phyloP scores from a whole-genome alignment of 2,329 filamentous ascomycete species.

The Talaromyces rugulosus region DNA sequence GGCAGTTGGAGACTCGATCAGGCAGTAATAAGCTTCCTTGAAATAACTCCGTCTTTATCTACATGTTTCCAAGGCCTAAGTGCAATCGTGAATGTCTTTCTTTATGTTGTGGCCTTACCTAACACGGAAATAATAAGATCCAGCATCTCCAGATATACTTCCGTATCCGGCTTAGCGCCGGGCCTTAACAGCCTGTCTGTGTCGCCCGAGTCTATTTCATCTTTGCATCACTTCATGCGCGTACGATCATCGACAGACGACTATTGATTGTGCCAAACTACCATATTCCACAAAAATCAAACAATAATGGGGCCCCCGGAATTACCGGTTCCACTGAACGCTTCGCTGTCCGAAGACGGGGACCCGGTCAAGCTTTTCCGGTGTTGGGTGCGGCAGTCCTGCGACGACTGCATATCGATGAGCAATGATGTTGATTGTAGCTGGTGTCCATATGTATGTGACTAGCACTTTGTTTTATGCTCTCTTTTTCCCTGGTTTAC shows the following conservation, averaged over 20 bases:
- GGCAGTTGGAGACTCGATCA: no score
- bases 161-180: not conserved
- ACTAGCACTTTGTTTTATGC: conserved; percentile 5
- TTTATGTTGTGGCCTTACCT: no score
- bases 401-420: conserved; percentile 28
- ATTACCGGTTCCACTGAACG: not conserved
- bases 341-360: not conserved
- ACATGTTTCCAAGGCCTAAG: not conserved
- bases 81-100: not conserved
- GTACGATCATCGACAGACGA: not conserved
- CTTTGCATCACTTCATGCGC: not conserved
- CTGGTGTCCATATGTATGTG: conserved; percentile 36
- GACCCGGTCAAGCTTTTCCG: conserved; percentile 13
- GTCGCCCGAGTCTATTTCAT: not conserved
- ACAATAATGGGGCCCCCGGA: not conserved
- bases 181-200: not conserved
- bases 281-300: not conserved
- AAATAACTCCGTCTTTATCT: no score
- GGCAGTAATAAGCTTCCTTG: no score
- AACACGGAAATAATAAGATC: not conserved
- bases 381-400: conserved; percentile 36
- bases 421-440: conserved; percentile 26
- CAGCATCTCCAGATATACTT: not conserved
- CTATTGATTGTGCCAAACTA: not conserved
- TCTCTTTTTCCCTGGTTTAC: not conserved